Evolutionary conservation across 1,284 basidiomycete genomes (phyloP), one percentile per base, ranked within the genome.

Genomic region (Trametes polyzona): DNA sequence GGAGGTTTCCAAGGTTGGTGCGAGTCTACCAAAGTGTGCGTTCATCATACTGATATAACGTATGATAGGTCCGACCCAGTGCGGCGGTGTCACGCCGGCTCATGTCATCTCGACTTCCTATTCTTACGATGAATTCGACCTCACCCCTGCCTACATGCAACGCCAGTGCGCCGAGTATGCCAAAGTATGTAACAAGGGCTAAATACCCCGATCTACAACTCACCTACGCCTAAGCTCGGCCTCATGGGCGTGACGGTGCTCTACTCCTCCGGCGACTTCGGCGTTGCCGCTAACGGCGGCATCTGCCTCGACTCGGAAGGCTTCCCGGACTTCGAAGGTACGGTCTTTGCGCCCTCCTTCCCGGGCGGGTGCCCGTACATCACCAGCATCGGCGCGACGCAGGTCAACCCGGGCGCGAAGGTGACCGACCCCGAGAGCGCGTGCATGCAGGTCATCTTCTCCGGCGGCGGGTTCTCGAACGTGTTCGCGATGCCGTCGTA

Each of bases 351-450:
- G 23, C 73, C 73, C 8, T 49, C 50, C 14, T 71, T 72, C 65
- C 67, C 71, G 4, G 55, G 56, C 30, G 50, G 46, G 26, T 62
- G 88, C 70, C 88, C 88, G 0, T 90, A 77, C 62, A 81, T 88
- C 26, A 88, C 86, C 6, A 63, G 81, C 16, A 84, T 88, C 17
- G 84, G 84, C 21, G 83, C 79, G 19, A 86, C 83, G 3, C 76
- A 72, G 10, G 69, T 81, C 52, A 78, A 77, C 58, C 81, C 84
- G 16, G 83, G 86, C 65, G 73, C 78, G 37, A 82, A 78, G 24
- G 71, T 71, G n/a, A 68, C 79, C 40, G 78, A 77, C 48, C 82
- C 83, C 5, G 83, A 86, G 69, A 74, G 77, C 47, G 83, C 78
- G 27, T 66, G 67, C 52, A 52, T 57, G 40, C 57, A 61, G 47